phyloP scores from a whole-genome alignment of 2,329 filamentous ascomycete genomes.

The Diaporthe citriasiana region DNA sequence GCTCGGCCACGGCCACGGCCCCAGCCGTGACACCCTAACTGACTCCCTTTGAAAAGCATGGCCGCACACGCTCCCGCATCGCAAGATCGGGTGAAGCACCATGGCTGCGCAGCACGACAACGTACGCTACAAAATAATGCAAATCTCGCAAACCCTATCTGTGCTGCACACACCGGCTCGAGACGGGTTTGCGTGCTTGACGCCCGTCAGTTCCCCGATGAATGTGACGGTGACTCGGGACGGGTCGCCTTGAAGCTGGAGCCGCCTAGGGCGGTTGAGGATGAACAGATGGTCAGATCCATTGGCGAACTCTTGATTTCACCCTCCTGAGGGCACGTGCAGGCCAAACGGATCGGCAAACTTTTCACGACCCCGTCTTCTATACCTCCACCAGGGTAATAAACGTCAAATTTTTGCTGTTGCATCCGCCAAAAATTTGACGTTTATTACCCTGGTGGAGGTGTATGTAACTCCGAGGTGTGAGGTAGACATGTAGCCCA shows the following conservation, averaged over 20 bases:
- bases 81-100: constrained; percentile 20
- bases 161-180: constrained; percentile 12
- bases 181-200: neutral
- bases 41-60: neutral
- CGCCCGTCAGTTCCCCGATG: constrained; percentile 15
- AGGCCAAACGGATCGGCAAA: neutral
- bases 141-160: constrained; percentile 34
- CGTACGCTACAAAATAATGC: constrained; percentile 1
- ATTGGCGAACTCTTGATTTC: neutral
- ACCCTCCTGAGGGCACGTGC: constrained; percentile 12
- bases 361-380: constrained; percentile 17
- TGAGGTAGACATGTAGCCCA: neutral
- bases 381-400: too few species aligned
- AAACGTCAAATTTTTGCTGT: too few species aligned
- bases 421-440: too few species aligned
- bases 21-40: constrained; percentile 4
- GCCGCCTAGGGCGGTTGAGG: neutral
- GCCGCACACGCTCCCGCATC: neutral
- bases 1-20: constrained; percentile 11
- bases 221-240: constrained; percentile 29
- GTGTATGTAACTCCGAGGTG: constrained; percentile 29
- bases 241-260: constrained; percentile 19
- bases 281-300: constrained; percentile 32
- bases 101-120: neutral
- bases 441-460: too few species aligned